Conservation (phyloP, 768 basidiomycete genomes). For the Amanita inopinata region DNA sequence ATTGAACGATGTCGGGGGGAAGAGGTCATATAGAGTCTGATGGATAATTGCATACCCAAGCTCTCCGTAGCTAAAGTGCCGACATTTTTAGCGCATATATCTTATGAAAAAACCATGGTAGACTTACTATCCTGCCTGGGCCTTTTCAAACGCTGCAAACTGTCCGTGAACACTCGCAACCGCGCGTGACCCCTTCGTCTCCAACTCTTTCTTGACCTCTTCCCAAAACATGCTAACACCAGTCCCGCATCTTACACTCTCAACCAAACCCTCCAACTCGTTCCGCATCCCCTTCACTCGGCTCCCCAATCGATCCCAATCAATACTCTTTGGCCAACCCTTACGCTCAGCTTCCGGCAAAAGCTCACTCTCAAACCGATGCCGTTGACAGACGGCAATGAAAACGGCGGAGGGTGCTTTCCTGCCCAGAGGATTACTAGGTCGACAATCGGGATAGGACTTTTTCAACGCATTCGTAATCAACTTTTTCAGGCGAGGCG, state of each 20-base stretch:
- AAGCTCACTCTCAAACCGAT: slow-evolving; percentile 65
- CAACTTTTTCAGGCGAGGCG: slow-evolving; percentile 46
- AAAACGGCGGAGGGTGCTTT: slow-evolving; percentile 48
- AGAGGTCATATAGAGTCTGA: slow-evolving; percentile 65
- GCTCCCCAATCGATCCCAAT: slow-evolving; percentile 45
- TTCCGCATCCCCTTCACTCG: slow-evolving; percentile 45
- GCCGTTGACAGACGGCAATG: slow-evolving; percentile 64
- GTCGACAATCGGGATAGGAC: slow-evolving; percentile 54
- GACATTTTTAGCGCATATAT: not conserved
- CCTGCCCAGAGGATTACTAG: slow-evolving; percentile 56
- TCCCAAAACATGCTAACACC: slow-evolving; percentile 52
- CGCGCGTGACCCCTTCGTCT: slow-evolving; percentile 53
- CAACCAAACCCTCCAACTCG: slow-evolving; percentile 40
- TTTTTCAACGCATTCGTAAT: slow-evolving; percentile 41
- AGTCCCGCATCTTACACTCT: slow-evolving; percentile 18
- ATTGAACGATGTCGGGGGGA: slow-evolving; percentile 53
- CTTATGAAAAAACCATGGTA: not conserved
- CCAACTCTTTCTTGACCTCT: slow-evolving; percentile 53
- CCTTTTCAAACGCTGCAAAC: slow-evolving; percentile 70
- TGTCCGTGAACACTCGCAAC: slow-evolving; percentile 65
- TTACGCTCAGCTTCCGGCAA: slow-evolving; percentile 60
- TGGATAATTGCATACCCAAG: slow-evolving; percentile 75
- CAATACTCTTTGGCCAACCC: slow-evolving; percentile 71
- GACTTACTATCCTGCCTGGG: slow-evolving; percentile 83
- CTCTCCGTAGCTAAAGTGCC: slow-evolving; percentile 67